Evolutionary conservation across 139 green algal genomes (phyloP).

Genomic region (Picochlorum sp.): DNA sequence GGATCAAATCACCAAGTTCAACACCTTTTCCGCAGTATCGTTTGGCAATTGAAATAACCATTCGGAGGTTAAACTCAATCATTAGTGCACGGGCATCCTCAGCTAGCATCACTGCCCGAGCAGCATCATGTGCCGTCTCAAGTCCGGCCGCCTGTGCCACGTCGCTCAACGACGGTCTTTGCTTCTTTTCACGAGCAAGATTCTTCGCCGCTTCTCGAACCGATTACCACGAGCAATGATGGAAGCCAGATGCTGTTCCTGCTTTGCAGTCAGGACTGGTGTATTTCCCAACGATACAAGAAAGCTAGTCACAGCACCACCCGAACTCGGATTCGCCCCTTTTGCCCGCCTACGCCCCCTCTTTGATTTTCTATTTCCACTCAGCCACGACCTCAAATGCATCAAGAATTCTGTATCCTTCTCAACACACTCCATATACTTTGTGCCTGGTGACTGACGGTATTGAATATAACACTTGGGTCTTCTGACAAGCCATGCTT

Average conservation of each 20-base stretch:
- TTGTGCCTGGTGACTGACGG: neutral
- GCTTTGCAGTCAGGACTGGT: constrained; percentile 10
- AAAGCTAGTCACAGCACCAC: constrained; percentile 1
- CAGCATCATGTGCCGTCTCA: neutral
- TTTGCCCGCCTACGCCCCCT: neutral
- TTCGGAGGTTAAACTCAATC: constrained; percentile 27
- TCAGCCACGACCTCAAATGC: constrained; percentile 3
- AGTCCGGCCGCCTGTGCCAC: constrained; percentile 15
- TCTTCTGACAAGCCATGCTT: neutral
- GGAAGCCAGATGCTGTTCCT: constrained; percentile 14
- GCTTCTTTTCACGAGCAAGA: neutral
- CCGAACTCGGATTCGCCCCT: neutral
- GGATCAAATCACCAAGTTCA: constrained; percentile 22
- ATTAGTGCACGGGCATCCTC: constrained; percentile 25
- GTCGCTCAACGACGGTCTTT: neutral
- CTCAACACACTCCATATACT: neutral
- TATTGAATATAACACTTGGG: neutral
- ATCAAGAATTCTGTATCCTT: constrained; percentile 2
- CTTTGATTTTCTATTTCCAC: neutral
- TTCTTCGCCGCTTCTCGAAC: constrained; percentile 1
- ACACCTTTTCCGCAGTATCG: constrained; percentile 17
- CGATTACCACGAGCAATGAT: constrained; percentile 14
- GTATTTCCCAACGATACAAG: constrained; percentile 21
- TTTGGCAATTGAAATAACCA: constrained; percentile 29
- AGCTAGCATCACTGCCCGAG: constrained; percentile 7